A percentile compares a stretch with the other conserved stretches of the same genome.
Evolutionary conservation across 345 rosid genomes (phyloP).

Genomic region (Psidium guajava): DNA sequence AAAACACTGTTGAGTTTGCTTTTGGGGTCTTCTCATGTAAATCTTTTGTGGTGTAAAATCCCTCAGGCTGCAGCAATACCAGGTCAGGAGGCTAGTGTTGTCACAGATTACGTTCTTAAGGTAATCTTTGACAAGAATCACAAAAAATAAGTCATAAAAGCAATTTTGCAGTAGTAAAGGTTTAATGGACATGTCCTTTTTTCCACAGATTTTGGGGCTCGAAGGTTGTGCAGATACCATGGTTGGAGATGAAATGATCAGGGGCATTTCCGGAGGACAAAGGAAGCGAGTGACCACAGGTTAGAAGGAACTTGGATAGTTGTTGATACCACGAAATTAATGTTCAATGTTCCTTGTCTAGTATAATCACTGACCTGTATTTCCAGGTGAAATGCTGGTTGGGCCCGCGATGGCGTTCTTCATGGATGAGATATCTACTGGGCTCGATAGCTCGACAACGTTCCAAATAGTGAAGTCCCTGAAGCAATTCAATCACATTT

Average conservation of each 20-base stretch:
- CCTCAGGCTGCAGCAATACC: constrained; percentile 34
- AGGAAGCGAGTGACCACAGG: constrained; percentile 38
- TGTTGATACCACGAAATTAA: not conserved
- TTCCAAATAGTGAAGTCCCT: constrained; percentile 52
- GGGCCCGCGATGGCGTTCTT: constrained; percentile 57
- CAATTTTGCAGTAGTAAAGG: not conserved
- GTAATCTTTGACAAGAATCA: constrained; percentile 5
- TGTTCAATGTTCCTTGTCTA: not conserved
- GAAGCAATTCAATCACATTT: constrained; percentile 40
- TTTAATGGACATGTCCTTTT: not conserved
- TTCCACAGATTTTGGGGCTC: constrained; percentile 20
- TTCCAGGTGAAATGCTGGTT: constrained; percentile 60
- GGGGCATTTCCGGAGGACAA: constrained; percentile 37
- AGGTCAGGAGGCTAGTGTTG: constrained; percentile 36
- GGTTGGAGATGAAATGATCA: constrained; percentile 27
- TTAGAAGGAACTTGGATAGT: not conserved
- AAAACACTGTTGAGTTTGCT: not conserved
- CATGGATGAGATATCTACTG: constrained; percentile 81
- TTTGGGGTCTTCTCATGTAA: not conserved
- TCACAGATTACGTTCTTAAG: constrained; percentile 50
- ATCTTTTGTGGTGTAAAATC: not conserved
- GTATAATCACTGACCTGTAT: not conserved
- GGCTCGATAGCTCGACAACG: constrained; percentile 73
- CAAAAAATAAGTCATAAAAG: not conserved
- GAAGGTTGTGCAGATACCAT: constrained; percentile 27